Percentiles rank a stretch among this genome's conserved stretches.
Conservation (phyloP, 73 alveolate genomes). For the Blepharisma stoltei region DNA sequence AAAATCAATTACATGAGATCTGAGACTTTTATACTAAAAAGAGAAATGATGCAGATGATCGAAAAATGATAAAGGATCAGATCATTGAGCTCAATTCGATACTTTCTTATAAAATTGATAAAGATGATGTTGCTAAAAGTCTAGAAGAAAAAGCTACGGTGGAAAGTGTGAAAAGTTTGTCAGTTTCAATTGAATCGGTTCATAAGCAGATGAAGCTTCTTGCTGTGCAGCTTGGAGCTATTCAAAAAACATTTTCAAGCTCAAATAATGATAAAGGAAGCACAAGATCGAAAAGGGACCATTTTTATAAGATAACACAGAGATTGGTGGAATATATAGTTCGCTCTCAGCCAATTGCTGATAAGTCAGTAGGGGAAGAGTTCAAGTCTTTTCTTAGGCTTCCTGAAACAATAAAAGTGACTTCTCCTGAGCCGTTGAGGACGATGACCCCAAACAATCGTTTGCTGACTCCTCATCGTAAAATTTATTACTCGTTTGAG, state of each 20-base stretch:
- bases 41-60: not conserved
- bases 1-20: not conserved
- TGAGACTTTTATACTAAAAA: not conserved
- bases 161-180: not conserved
- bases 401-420: no score
- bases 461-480: not conserved
- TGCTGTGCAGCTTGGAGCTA: conserved; percentile 1
- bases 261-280: no score
- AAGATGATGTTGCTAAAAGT: not conserved
- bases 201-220: conserved; percentile 11
- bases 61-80: not conserved
- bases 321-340: no score
- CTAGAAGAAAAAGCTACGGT: not conserved
- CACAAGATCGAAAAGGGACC: no score
- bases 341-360: no score
- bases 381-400: no score
- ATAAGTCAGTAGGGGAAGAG: no score
- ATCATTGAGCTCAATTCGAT: not conserved
- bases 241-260: not conserved
- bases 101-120: not conserved
- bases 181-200: conserved; percentile 12
- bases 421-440: no score
- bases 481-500: conserved; percentile 15
- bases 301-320: no score
- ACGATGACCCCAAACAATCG: not conserved